Percentiles rank a stretch among this genome's conserved stretches.
phyloP scores from a whole-genome alignment of 371 early-diverging fungal genomes.

The Capniomyces stellatus region DNA sequence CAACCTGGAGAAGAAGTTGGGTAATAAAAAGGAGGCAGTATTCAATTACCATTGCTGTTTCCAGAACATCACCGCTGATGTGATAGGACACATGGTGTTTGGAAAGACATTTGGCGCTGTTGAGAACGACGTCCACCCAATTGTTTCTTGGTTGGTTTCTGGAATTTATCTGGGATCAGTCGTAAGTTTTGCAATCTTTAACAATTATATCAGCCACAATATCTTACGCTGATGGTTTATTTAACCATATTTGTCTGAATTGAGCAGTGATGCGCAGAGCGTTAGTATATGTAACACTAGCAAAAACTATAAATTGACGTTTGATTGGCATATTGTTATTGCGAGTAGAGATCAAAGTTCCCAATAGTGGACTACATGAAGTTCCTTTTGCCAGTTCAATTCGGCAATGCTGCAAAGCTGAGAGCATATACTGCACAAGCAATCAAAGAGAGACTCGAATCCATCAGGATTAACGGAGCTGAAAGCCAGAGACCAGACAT shows the following conservation, averaged over 20 bases:
- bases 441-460: neutral
- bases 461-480: no score
- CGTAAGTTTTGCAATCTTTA: neutral
- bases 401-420: no score
- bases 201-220: neutral
- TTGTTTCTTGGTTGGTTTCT: neutral
- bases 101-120: neutral
- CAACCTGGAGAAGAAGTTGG: neutral
- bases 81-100: neutral
- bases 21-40: neutral
- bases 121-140: conserved; percentile 1
- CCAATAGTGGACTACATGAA: neutral
- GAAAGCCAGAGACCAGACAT: conserved; percentile 6
- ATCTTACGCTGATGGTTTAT: neutral
- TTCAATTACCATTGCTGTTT: neutral
- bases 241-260: neutral
- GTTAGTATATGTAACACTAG: neutral
- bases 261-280: neutral
- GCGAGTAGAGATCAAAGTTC: neutral
- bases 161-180: neutral
- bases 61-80: neutral
- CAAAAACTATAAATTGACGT: no score
- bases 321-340: neutral
- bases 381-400: no score
- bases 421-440: no score